Conservation (phyloP, 495 filamentous ascomycete genomes). For the Xylaria telfairii region DNA sequence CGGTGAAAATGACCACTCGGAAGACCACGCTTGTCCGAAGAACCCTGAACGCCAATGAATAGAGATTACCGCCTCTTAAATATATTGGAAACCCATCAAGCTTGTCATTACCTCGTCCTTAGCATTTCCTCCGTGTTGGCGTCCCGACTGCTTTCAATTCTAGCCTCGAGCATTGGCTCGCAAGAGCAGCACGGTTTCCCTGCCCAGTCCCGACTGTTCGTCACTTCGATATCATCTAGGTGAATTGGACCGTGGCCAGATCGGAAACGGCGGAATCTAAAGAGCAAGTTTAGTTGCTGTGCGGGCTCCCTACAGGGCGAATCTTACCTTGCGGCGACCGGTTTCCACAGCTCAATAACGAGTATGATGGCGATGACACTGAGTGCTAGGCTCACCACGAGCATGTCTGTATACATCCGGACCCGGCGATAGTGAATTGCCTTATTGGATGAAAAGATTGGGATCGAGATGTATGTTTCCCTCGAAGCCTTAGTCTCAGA, state of each 20-base stretch:
- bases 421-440: slow-evolving; percentile 34
- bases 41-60: slow-evolving; percentile 34
- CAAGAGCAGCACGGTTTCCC: neutral
- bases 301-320: neutral
- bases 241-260: slow-evolving; percentile 30
- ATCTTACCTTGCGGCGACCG: slow-evolving; percentile 42
- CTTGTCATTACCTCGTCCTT: neutral
- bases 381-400: slow-evolving; percentile 44
- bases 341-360: slow-evolving; percentile 43
- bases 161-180: neutral
- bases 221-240: slow-evolving; percentile 28
- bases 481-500: slow-evolving; percentile 34
- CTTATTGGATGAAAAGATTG: slow-evolving; percentile 32
- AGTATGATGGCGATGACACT: slow-evolving; percentile 44
- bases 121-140: neutral
- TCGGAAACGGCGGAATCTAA: slow-evolving; percentile 22
- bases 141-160: slow-evolving; percentile 5
- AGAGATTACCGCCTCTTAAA: slow-evolving; percentile 4
- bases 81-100: neutral
- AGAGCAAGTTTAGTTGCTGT: slow-evolving; percentile 11
- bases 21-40: slow-evolving; percentile 31
- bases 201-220: neutral
- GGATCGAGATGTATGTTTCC: slow-evolving; percentile 33
- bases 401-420: slow-evolving; percentile 48
- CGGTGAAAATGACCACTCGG: slow-evolving; percentile 11